Base-by-base conservation (phyloP, 192 early-diverging fungal genomes). In the Coemansia sp. region DNA sequence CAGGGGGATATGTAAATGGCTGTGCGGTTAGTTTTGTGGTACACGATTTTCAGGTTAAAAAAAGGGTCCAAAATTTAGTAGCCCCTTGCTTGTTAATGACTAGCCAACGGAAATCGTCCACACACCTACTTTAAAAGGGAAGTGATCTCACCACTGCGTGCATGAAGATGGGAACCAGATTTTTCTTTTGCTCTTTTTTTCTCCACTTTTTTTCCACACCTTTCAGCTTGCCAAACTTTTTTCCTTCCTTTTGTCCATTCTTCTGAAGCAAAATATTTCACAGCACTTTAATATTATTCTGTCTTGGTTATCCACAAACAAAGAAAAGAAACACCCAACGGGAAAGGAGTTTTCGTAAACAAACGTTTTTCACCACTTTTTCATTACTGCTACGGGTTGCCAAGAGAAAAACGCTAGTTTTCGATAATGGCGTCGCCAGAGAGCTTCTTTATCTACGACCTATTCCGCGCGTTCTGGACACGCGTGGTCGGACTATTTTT, bases 401-500 rank as follows among this genome's bases (percentile, higher is more conserved):
- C 35, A 60, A 60, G 58, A 39, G 36, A n/a, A 48, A 6, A n/a
- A 48, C 5, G n/a, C 45, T 23, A 6, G 1, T 26, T 61, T 2
- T 20, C 6, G 39, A 39, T 26, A 45, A 53, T 53, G 51, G 46
- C 44, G 24, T 11, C 39, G 12, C 45, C 14, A 60, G 45, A 41
- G 52, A 65, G 52, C 34, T 76, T 68, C 66, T 43, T 85, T 12
- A 44, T 86, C 61, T 94, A 94, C 75, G 91, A 94, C 77, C 51
- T 90, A 56, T 83, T 88, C 36, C 73, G 85, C 6, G 84, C 77
- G 73, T 85, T 93, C 70, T 92, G 90, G 74, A 88, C 83, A 49
- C 72, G 87, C 12, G 78, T 92, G 5, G 78, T 93, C 21, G 87
- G 87, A 45, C 81, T 94, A 75, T 94, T 94, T 72, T 97, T 98